A percentile compares a stretch with the other conserved stretches of the same genome.
Evolutionary conservation across 2,329 filamentous ascomycete genomes (phyloP).

Genomic region (Colletotrichum echinochloae): DNA sequence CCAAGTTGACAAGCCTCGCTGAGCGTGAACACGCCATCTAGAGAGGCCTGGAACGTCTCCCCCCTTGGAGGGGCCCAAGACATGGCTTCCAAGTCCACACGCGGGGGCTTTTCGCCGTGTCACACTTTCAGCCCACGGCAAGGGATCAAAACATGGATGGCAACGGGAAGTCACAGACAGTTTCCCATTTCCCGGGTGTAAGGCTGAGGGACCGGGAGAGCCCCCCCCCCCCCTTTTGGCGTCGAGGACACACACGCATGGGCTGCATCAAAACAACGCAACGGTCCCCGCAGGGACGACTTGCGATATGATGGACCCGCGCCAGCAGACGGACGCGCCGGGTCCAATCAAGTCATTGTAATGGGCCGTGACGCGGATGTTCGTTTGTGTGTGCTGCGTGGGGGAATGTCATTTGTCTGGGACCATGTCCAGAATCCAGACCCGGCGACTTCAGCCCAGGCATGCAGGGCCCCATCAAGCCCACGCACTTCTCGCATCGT

Average conservation of each 20-base stretch:
- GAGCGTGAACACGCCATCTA: background rate
- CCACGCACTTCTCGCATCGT: background rate
- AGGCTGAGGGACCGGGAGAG: background rate
- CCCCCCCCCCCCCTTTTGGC: background rate
- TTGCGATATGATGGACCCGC: background rate
- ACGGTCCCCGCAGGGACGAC: background rate
- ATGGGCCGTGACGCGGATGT: background rate
- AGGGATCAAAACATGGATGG: background rate
- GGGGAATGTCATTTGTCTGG: background rate
- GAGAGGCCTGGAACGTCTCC: too few species aligned
- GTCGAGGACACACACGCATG: background rate
- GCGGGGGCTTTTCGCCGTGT: background rate
- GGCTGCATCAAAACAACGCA: background rate
- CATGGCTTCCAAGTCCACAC: background rate
- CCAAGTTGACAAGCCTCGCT: background rate
- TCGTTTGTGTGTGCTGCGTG: background rate
- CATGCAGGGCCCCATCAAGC: background rate
- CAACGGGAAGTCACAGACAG: background rate
- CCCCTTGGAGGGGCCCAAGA: background rate
- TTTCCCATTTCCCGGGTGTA: background rate
- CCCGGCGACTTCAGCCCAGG: background rate
- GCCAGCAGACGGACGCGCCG: background rate
- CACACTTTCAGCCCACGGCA: background rate
- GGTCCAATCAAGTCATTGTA: background rate
- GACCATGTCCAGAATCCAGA: background rate